Percentiles rank a stretch among this genome's conserved stretches.
phyloP scores from a whole-genome alignment of 495 filamentous ascomycete species.

The Diplogelasinospora grovesii region DNA sequence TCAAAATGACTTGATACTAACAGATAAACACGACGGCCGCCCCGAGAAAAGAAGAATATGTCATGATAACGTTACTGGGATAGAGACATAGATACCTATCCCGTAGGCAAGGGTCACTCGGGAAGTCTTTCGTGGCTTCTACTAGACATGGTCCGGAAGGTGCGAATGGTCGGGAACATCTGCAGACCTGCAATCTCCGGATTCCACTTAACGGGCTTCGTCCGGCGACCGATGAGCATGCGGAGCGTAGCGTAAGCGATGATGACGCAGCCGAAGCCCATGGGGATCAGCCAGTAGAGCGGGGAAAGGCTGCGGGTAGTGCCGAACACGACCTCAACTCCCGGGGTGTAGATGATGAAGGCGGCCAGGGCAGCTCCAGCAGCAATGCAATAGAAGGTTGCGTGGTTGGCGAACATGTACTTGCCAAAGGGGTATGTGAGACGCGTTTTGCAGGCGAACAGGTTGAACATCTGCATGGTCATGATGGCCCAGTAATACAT shows the following conservation, averaged over 20 bases:
- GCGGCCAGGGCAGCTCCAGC: conserved; percentile 16
- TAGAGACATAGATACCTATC: no score
- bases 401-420: conserved; percentile 16
- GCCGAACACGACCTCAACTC: conserved; percentile 14
- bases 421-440: conserved; percentile 11
- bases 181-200: conserved; percentile 23
- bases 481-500: conserved; percentile 31
- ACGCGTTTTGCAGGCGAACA: conserved; percentile 15
- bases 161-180: conserved; percentile 27
- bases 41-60: no score
- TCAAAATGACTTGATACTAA: no score
- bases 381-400: conserved; percentile 20
- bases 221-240: conserved; percentile 16
- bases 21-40: no score
- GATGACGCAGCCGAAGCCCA: conserved; percentile 11
- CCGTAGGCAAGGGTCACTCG: no score
- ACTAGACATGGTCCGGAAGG: conserved; percentile 9
- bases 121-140: no score
- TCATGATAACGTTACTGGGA: no score
- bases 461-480: conserved; percentile 26
- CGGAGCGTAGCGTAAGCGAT: conserved; percentile 12
- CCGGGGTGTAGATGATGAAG: conserved; percentile 16
- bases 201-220: conserved; percentile 23
- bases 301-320: conserved; percentile 12
- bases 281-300: conserved; percentile 13